These are phyloP conservation scores for Flaveria linearis DNA, from an alignment of 129 eudicot genomes.

Conservation along the genomic window DNA sequence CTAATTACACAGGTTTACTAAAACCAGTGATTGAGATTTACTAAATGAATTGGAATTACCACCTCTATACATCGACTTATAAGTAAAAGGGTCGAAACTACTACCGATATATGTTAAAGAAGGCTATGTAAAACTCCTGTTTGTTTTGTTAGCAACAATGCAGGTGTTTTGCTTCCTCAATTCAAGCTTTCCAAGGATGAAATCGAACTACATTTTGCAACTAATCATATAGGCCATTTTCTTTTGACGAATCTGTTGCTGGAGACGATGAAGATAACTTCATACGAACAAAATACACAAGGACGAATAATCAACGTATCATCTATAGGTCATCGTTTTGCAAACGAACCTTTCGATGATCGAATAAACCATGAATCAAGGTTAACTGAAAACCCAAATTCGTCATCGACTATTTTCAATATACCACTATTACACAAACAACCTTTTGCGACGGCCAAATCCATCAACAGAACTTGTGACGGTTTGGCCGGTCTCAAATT, in stretches of 20 bases:
- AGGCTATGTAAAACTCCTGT: neutral
- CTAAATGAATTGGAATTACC: neutral
- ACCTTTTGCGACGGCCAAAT: too few relatives aligned
- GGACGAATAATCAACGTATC: conserved; percentile 40
- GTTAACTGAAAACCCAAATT: neutral
- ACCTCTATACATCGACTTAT: neutral
- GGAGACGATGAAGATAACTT: conserved; percentile 44
- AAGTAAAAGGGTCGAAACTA: neutral
- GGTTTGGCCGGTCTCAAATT: too few relatives aligned
- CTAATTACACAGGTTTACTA: too few relatives aligned
- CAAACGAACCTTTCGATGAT: conserved; percentile 13
- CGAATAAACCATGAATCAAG: conserved; percentile 37
- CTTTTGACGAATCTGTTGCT: conserved; percentile 41
- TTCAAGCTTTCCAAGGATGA: conserved; percentile 33
- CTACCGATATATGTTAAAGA: neutral
- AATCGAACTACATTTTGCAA: conserved; percentile 38
- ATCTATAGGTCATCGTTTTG: conserved; percentile 26
- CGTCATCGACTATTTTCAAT: neutral
- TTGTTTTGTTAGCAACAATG: conserved; percentile 35
- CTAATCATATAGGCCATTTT: conserved; percentile 34
- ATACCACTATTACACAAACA: neutral
- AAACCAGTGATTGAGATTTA: too few relatives aligned
- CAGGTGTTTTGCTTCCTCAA: conserved; percentile 32
- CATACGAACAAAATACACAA: conserved; percentile 21
- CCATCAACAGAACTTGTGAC: too few relatives aligned